Evolutionary conservation across 108 stramenopile genomes (phyloP).

Genomic region (Skeletonema potamos): DNA sequence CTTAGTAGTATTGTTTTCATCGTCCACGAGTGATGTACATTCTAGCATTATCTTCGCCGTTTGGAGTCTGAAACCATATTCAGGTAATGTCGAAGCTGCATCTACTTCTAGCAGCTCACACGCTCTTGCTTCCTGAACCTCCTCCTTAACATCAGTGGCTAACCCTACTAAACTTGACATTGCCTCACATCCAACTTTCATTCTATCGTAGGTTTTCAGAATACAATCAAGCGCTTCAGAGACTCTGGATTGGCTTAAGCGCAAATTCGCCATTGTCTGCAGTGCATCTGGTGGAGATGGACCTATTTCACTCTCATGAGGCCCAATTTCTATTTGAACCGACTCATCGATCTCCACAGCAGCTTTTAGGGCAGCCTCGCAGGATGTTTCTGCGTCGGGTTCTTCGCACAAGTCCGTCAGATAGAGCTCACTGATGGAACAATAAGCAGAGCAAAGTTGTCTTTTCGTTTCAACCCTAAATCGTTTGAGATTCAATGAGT

Average conservation of each 20-base stretch:
- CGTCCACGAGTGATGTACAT: constrained; percentile 54
- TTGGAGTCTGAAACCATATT: constrained; percentile 82
- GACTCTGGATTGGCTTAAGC: constrained; percentile 72
- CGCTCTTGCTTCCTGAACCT: constrained; percentile 40
- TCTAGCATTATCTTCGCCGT: constrained; percentile 85
- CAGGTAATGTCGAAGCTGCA: constrained; percentile 60
- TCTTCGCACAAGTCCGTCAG: constrained; percentile 89
- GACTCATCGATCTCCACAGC: constrained; percentile 59
- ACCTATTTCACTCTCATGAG: constrained; percentile 1
- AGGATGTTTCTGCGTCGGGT: constrained; percentile 76
- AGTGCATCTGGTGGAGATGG: constrained; percentile 73
- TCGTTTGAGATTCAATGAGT: constrained; percentile 9
- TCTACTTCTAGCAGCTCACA: constrained; percentile 44
- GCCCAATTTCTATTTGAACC: constrained; percentile 7
- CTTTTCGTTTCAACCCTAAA: constrained; percentile 44
- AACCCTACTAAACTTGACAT: constrained; percentile 75
- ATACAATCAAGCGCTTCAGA: constrained; percentile 69
- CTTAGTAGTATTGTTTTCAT: constrained; percentile 14
- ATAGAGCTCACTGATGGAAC: constrained; percentile 83
- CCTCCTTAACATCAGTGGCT: constrained; percentile 36
- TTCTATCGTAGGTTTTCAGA: constrained; percentile 64
- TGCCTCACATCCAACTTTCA: constrained; percentile 79
- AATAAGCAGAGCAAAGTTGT: constrained; percentile 77
- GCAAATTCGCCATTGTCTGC: constrained; percentile 82
- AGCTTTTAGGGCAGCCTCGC: constrained; percentile 59